Base-by-base conservation (phyloP, 2,329 filamentous ascomycete genomes). In the Trematosphaeria pertusa region DNA sequence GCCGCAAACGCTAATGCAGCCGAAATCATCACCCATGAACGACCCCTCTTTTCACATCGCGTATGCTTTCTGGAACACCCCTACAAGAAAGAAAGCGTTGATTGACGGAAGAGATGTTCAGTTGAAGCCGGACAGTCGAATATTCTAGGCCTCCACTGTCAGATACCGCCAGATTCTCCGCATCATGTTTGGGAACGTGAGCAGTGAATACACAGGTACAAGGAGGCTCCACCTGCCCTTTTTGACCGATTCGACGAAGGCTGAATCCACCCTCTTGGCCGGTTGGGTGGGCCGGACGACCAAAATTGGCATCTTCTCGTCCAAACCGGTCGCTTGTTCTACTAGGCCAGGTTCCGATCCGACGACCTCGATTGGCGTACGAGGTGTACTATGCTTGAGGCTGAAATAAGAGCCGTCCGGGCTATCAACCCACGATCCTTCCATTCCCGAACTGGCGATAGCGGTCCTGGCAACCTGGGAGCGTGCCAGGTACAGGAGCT, bases 361-460 rank as follows among this genome's bases (percentile, higher is more conserved):
- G n/a, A n/a, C n/a, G n/a, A n/a, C n/a, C n/a, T n/a, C n/a, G n/a
- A n/a, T n/a, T n/a, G n/a, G n/a, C n/a, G n/a, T n/a, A n/a, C n/a
- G n/a, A n/a, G n/a, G n/a, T n/a, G n/a, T n/a, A n/a, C n/a, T n/a
- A 17, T 53, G 58, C 48, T 48, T 63, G 37, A 66, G 39, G 42
- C 47, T 57, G 41, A 56, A 66, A 50, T 62, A 59, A 9, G 58
- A 53, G n/a, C 63, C 64, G 26, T 59, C 52, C 2, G 58, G 56
- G 14, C 61, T 53, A 18, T 62, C 56, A 10, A 64, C 50, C 64
- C 64, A 69, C 1, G 56, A 51, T 3, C 64, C 65, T 26, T 58
- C 51, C 17, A 59, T 65, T 14, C 54, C 42, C 7, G 52, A 37
- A 19, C 52, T 54, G 11, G 52, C 42, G 8, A 67, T 43, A 1